Evolutionary conservation across 139 green algal species (phyloP), one percentile per base, ranked within the genome.

Genomic region (Volvox africanus): DNA sequence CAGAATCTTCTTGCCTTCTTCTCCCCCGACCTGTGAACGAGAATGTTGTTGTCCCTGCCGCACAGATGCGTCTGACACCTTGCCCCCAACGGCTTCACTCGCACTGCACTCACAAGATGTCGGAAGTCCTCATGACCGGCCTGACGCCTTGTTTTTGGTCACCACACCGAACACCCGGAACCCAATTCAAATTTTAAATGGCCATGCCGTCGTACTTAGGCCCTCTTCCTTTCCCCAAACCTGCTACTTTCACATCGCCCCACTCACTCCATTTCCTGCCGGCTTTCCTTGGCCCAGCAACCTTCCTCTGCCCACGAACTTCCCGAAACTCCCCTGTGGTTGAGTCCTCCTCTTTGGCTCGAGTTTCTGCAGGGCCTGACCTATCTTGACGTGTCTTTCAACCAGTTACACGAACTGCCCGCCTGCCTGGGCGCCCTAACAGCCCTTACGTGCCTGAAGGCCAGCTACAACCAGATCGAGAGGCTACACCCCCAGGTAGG

Each of bases 401-500:
- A 89, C 50, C 85, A 82, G 71, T 73, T 89, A 13, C 69, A 14
- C 18, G 71, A 83, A 37, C 28, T 89, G 30, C 85, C 85, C 1
- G 85, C 73, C 14, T 73, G 50, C 85, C 21, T 89, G 71, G 69
- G 71, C 16, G 28, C 44, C 1, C 85, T 89, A 0, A 83, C 85
- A 0, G 14, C 24, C 85, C 71, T 89, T 9, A 73, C 50, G 17
- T 33, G n/a, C 30, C 44, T 89, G 19, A 36, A 32, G 26, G 71
- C 71, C 12, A 32, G 35, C 19, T 89, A 76, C 71, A 89, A 89
- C 69, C 69, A 82, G 11, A 89, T 89, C 16, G 71, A 89, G 44
- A n/a, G 37, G 17, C 35, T 83, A 13, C 44, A 73, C 19, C 71
- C 85, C n/a, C 71, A 82, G 85, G 85, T 83, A 16, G 50, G 85